Base-by-base conservation (phyloP, 1,139 yeast genomes). In the Kodamaea ohmeri region DNA sequence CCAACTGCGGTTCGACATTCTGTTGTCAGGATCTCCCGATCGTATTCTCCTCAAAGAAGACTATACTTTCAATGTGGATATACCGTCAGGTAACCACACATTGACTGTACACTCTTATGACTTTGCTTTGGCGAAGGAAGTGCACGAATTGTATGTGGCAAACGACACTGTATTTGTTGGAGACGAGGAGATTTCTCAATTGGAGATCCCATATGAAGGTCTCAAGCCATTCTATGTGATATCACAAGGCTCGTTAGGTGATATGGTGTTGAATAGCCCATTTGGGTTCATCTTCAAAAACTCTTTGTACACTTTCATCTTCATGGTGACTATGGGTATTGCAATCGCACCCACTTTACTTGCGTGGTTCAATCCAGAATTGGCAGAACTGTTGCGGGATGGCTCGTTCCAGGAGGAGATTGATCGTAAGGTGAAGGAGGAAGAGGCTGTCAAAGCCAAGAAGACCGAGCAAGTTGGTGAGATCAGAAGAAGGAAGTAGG, bases 231-330 rank as follows among this genome's bases (percentile, higher is more conserved):
- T 61, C 49, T 71, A 69, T 45, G 71, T 65, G 44, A 44, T 43
- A n/a, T 51, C 65, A 6, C 61, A 51, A 42, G 62, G 66, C n/a
- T 56, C 67, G 4, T 34, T 69, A 13, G 36, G 39, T 8, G 67
- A 61, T 34, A 59, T 70, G 62, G 36, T 70, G 3, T 44, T 62
- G 58, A 57, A 58, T 38, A 64, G 74, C 53, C 76, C 76, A 3
- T 56, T 71, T 33, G 76, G 76, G 11, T 60, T 65, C 43, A 66
- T 71, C 17, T 68, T 71, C 51, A 57, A 54, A 41, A 70, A 61
- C 49, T 57, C 49, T 25, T 36, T 55, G n/a, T 69, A 65, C 47
- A 67, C 75, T 5, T 46, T 60, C 7, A 43, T 68, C 30, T 69
- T 70, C 40, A 39, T 48, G 3, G 45, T 61, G 8, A 48, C 61